Base-by-base conservation (phyloP, 2,329 filamentous ascomycete species). In the Sporothrix phasma region DNA sequence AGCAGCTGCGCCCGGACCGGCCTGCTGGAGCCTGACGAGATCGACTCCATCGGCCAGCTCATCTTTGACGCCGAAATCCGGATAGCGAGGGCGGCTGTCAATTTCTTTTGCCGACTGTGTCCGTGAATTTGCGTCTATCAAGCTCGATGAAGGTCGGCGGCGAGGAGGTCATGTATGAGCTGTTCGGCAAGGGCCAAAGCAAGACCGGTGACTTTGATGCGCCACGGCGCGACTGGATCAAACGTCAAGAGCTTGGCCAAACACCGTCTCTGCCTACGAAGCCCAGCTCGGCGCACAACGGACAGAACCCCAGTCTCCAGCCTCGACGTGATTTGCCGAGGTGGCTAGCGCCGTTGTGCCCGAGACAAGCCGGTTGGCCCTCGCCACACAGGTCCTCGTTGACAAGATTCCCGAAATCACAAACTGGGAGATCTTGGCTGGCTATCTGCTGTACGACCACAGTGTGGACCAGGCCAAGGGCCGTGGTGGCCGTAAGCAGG, bases 371-470 rank as follows among this genome's bases (percentile, higher is more conserved):
- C 85, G 93, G 60, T 92, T 95, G 70, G 88, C 89, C 3, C 81
- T 96, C 31, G 93, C 93, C 19, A 89, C 92, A 0, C 89, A 96
- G 73, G 89, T 87, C 0, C 81, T 97, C 4, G 96, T 90, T 70
- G 89, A 94, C 67, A 88, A 88, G 69, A 84, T 97, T 66, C 80
- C 85, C 0, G 90, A 94, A 70, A 82, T 97, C 34, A 84, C 86
- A 69, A 86, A 92, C 64, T 99, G 94, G 94, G 90, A 96, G 72
- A 82, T 89, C 4, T 76, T 99, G 64, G 88, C 92, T 29, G 92
- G 92, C 17, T 99, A 97, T 74, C 82, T 99, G 6, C 80, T 99
- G 1, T 96, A 90, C 72, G 94, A 99, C 71, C 92, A 97, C 74
- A 94, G 92, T 0, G 81, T 81, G 46, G 49, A 54, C n/a, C 22